Evolutionary conservation across 1,284 basidiomycete genomes (phyloP), one percentile per base, ranked within the genome.

Genomic region (Ustilago hordei): DNA sequence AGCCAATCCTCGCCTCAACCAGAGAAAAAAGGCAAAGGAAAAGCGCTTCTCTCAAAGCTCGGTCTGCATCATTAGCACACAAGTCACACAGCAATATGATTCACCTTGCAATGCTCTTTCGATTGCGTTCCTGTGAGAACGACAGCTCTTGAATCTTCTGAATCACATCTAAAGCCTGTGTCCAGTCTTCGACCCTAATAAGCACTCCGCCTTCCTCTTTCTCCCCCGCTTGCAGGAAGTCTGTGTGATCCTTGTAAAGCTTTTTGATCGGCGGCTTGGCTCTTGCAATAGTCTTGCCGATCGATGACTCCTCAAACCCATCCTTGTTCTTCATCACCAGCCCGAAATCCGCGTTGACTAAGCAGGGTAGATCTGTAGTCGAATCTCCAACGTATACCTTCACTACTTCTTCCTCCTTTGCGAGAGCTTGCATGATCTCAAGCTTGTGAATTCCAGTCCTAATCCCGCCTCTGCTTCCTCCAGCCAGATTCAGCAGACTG

Each of bases 341-440:
- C 3, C 83, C 84, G n/a, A 75, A 67, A 11, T 75, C n/a, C 11
- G 81, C 82, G 23, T 68, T 64, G 13, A 85, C 31, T 13, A 85
- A 56, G 43, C 79, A 78, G 0, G 77, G 75, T 4, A 84, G 72
- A 55, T 85, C 84, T 6, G 84, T 85, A 23, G 64, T 64, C 31
- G 80, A 79, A 54, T 85, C 84, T 17, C 84, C 84, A 0, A 84
- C 66, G 55, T 83, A 85, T 17, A 85, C 63, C 12, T 39, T 75
- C 2, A 69, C 41, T 1, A 23, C 28, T 15, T 45, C 13, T 17
- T 47, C 28, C 9, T 19, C n/a, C 43, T 52, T 12, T 17, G 41
- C 12, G 13, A 78, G 36, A 5, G 45, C 6, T 5, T 69, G 28
- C 54, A 80, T 57, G 13, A 77, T 54, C 3, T 62, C 19, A 2